A percentile compares a stretch with the other conserved stretches of the same genome.
These are phyloP conservation scores for Corchorus olitorius DNA, from an alignment of 345 rosid species.

Conservation along the genomic window DNA sequence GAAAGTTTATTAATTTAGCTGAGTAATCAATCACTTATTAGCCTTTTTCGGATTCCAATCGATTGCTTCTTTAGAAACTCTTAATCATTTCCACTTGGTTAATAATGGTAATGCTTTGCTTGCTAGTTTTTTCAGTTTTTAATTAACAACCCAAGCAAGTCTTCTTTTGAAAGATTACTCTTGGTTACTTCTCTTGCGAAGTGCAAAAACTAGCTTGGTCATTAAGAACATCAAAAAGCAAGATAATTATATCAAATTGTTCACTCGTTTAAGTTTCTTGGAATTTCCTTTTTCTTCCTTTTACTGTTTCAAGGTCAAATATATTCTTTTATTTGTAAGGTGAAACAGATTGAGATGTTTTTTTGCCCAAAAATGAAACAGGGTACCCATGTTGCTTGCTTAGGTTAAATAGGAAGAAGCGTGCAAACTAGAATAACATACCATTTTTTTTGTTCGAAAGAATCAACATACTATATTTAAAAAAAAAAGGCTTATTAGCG, in stretches of 20 bases:
- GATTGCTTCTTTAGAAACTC: background rate
- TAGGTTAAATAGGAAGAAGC: conserved; percentile 13
- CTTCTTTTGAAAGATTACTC: background rate
- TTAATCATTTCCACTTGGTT: background rate
- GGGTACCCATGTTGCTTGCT: background rate
- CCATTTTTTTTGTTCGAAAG: too few relatives aligned
- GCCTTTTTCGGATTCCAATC: background rate
- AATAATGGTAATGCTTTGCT: background rate
- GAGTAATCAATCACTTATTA: background rate
- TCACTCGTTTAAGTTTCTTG: background rate
- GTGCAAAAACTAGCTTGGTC: background rate
- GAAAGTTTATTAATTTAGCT: background rate
- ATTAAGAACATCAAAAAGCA: background rate
- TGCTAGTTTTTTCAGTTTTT: background rate
- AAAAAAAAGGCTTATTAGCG: background rate
- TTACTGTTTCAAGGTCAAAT: conserved; percentile 22
- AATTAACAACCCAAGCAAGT: background rate
- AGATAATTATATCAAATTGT: background rate
- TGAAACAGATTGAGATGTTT: background rate
- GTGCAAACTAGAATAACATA: background rate
- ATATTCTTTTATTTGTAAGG: background rate
- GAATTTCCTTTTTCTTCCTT: background rate
- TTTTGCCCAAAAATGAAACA: background rate
- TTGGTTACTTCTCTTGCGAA: background rate
- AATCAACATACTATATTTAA: background rate